Evolutionary conservation across 2,329 filamentous ascomycete genomes (phyloP), one percentile per base, ranked within the genome.

Genomic region (Trichocomaceae sp.): DNA sequence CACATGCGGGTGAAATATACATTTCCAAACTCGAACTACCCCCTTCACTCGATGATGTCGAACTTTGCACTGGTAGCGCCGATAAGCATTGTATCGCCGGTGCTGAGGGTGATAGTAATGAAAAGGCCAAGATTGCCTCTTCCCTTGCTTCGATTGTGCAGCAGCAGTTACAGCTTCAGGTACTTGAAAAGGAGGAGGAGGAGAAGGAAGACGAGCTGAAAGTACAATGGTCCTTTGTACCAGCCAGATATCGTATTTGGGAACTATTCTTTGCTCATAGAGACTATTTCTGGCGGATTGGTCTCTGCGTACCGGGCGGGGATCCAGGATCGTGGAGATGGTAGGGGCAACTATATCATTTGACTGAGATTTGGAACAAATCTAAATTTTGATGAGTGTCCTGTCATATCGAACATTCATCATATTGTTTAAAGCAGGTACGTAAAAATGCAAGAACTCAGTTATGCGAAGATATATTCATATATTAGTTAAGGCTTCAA

Each of bases 271-370:
- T 95, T 70, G 88, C 91, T 1, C 93, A 99, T 73, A 78, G 93
- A 39, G 93, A 99, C 73, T 99, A 99, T 71, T 97, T 99, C 72
- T 95, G 90, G 88, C 80, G 93, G 55, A 71, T 99, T 52, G 93
- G 93, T 0, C 75, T 97, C 31, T 99, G 93, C 72, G 77, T 96
- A 2, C 91, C 92, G 0, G 87, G 87, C 12, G 87, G 88, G 13
- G 68, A 72, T 59, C 66, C 65, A 10, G 66, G 63, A 35, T 56
- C 54, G 23, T 58, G 57, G 57, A 54, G 57, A 49, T 58, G 47
- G 55, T 31, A 33, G 19, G 39, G 17, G 2, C 10, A 15, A 13
- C 23, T 26, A 26, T 26, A 26, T 7, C 7, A 26, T 7, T n/a
- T 26, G 23, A 26, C 23, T 26, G 23, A 26, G 23, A 26, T 26